Base-by-base conservation (phyloP, 805 yeast species). In the Torulaspora microellipsoides region DNA sequence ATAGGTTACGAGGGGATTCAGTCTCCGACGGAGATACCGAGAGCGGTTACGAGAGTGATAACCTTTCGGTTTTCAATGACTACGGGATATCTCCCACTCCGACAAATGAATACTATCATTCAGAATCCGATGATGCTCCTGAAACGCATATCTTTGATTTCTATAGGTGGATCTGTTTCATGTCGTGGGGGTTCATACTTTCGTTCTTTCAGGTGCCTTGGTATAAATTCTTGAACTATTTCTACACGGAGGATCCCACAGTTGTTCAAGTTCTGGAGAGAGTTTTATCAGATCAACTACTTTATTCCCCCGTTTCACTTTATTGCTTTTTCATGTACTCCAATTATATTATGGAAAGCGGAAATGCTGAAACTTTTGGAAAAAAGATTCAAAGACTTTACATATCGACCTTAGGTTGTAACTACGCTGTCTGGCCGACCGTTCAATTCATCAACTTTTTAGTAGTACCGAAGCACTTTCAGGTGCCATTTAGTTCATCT, bases 401-500 rank as follows among this genome's bases (percentile, higher is more conserved):
- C 58, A 60, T 85, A 23, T 74, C 78, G 34, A 85, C 95, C 0
- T 64, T 84, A 43, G 75, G 80, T 29, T 78, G 78, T 46, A 85
- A 84, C 56, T 82, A 78, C 59, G 68, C 82, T 46, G 77, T 85
- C n/a, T 85, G 95, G 95, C 85, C 87, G 41, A 77, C 85, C 8
- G 89, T 84, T 15, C 95, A 85, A 55, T 80, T 85, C 49, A 68
- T 85, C 50, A 85, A 85, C 55, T 85, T 85, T 53, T 69, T 82
- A 42, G 58, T 83, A 2, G 76, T 85, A 64, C 91, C 91, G 1
- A 71, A 78, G 46, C 72, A 72, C 47, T 76, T 80, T 53, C 98
- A 91, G 64, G 95, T 91, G 4, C 96, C 97, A 0, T 91, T 93
- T 62, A 82, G 95, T 43, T 83, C 93, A 8, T 70, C 85, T 14